Percentiles rank a stretch among this genome's conserved stretches.
Conservation (phyloP, 1,284 basidiomycete genomes). For the Cutaneotrichosporon sp. region DNA sequence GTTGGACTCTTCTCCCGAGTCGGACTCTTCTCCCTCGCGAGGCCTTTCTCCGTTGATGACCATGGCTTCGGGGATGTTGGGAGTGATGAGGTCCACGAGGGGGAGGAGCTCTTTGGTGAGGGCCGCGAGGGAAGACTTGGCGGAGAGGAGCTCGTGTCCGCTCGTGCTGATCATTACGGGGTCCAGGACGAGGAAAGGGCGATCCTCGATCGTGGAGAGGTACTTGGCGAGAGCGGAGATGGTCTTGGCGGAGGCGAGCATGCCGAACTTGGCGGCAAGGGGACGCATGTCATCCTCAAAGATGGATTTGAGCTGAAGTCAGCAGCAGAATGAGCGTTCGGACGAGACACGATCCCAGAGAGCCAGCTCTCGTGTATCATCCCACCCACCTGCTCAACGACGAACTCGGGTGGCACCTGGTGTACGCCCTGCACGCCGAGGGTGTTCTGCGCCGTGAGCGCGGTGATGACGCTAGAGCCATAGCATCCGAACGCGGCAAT, state of each 20-base stretch:
- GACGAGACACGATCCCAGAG: no score
- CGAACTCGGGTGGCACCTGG: slow-evolving; percentile 61
- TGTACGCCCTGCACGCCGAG: slow-evolving; percentile 71
- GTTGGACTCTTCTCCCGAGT: no score
- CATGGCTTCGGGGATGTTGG: slow-evolving; percentile 79
- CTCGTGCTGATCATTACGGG: slow-evolving; percentile 93
- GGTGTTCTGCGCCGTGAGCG: slow-evolving; percentile 88
- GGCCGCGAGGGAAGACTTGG: slow-evolving; percentile 53
- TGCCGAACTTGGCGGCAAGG: slow-evolving; percentile 81
- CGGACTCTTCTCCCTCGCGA: no score
- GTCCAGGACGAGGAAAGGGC: slow-evolving; percentile 66
- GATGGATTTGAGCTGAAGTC: slow-evolving; percentile 57
- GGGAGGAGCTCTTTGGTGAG: slow-evolving; percentile 64
- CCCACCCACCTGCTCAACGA: slow-evolving; percentile 60
- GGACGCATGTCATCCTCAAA: slow-evolving; percentile 68
- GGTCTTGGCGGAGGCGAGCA: slow-evolving; percentile 57
- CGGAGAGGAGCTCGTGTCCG: slow-evolving; percentile 70
- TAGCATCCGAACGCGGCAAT: slow-evolving; percentile 75
- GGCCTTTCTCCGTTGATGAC: slow-evolving; percentile 49
- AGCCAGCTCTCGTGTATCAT: no score
- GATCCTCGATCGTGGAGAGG: slow-evolving; percentile 20
- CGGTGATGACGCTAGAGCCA: slow-evolving; percentile 81
- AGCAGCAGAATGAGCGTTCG: no score
- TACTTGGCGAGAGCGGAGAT: slow-evolving; percentile 47
- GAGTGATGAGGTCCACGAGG: slow-evolving; percentile 70